Evolutionary conservation across 306 rosid species (phyloP).

Genomic region (Cucurbita maxima): DNA sequence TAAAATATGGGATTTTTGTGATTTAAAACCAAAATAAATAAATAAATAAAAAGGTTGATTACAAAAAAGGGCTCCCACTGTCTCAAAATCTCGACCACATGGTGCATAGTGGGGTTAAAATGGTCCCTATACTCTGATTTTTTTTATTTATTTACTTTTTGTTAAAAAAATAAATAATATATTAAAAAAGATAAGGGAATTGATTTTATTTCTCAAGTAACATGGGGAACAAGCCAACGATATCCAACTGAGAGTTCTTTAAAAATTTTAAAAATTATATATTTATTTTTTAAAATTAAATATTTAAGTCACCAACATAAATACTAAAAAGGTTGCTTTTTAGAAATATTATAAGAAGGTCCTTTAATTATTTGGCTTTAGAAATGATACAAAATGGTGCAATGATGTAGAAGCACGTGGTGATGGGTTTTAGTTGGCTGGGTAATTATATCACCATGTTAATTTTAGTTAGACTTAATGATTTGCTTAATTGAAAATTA

Average conservation of each 20-base stretch:
- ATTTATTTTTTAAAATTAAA: too few relatives aligned
- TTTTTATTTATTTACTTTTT: neutral
- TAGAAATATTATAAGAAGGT: neutral
- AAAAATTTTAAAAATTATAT: too few relatives aligned
- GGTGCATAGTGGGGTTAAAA: neutral
- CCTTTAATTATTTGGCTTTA: neutral
- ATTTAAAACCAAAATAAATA: neutral
- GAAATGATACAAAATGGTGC: neutral
- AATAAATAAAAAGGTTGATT: neutral
- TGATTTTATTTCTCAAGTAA: neutral
- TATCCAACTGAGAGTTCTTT: neutral
- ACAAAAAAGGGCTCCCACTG: neutral
- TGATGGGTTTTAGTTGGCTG: neutral
- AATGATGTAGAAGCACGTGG: neutral
- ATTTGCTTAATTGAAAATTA: neutral
- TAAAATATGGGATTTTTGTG: neutral
- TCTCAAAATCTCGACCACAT: neutral
- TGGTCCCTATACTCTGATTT: neutral
- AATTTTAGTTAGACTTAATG: neutral
- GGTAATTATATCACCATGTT: slow-evolving; percentile 9
- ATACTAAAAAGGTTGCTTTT: too few relatives aligned
- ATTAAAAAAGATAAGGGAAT: neutral
- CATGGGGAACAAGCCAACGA: neutral
- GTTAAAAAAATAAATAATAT: neutral
- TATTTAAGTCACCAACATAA: too few relatives aligned